Percentiles rank a stretch among this genome's conserved stretches.
Evolutionary conservation across 176 grass and related monocot species (phyloP).

Genomic region (Puccinellia tenuiflora): DNA sequence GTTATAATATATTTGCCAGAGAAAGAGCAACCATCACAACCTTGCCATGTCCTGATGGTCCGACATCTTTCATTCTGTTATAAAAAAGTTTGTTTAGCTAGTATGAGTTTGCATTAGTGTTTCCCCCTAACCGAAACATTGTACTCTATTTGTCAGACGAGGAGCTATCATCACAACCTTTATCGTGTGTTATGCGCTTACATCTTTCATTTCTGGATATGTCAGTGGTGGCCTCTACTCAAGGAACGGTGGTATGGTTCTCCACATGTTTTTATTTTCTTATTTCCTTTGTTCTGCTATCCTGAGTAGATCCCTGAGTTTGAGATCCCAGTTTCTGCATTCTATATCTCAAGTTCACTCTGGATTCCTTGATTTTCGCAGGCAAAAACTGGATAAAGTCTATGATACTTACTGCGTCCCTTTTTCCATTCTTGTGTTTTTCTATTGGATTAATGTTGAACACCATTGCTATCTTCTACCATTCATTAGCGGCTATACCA

Average conservation of each 20-base stretch:
- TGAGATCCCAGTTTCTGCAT: not conserved
- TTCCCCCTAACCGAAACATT: not conserved
- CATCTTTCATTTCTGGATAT: conserved; percentile 98
- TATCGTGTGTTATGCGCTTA: conserved; percentile 98
- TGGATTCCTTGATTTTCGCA: conserved; percentile 46
- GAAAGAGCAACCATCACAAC: conserved; percentile 45
- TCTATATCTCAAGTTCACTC: conserved; percentile 1
- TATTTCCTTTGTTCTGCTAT: not conserved
- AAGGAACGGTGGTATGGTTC: conserved; percentile 83
- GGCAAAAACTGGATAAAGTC: conserved; percentile 98
- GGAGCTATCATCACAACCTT: conserved; percentile 96
- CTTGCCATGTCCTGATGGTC: conserved; percentile 34
- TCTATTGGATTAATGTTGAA: conserved; percentile 83
- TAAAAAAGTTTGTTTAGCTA: not conserved
- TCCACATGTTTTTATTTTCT: conserved; percentile 2
- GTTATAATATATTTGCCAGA: conserved; percentile 11
- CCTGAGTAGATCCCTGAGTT: conserved; percentile 4
- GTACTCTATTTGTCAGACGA: conserved; percentile 48
- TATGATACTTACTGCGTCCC: conserved; percentile 87
- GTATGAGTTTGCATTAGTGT: not conserved
- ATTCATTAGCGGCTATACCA: conserved; percentile 92
- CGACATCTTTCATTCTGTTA: conserved; percentile 23
- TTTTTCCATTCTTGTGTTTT: conserved; percentile 97
- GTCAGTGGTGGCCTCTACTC: conserved; percentile 97
- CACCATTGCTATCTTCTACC: conserved; percentile 97